phyloP scores from a whole-genome alignment of 2,329 filamentous ascomycete species.

The Pyrenochaeta sp. region DNA sequence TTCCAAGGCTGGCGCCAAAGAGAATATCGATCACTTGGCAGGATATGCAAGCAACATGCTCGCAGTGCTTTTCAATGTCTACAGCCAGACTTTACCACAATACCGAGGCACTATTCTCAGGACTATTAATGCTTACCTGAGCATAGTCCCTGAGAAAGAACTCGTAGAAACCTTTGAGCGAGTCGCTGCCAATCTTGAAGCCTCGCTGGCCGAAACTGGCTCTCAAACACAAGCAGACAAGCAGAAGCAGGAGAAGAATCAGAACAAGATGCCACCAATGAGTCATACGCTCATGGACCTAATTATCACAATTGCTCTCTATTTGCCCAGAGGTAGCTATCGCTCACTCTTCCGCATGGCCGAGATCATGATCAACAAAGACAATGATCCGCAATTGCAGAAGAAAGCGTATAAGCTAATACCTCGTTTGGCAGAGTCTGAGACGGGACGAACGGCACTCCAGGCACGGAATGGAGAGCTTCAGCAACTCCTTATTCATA shows the following conservation, averaged over 20 bases:
- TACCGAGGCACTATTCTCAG: slow-evolving; percentile 89
- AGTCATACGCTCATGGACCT: slow-evolving; percentile 96
- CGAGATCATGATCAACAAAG: slow-evolving; percentile 78
- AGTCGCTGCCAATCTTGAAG: slow-evolving; percentile 24
- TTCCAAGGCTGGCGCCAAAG: slow-evolving; percentile 74
- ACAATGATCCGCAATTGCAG: slow-evolving; percentile 88
- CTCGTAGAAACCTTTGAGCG: slow-evolving; percentile 18
- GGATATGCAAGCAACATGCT: slow-evolving; percentile 86
- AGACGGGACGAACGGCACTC: slow-evolving; percentile 77
- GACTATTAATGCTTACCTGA: slow-evolving; percentile 93
- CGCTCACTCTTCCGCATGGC: slow-evolving; percentile 86
- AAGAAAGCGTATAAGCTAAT: slow-evolving; percentile 99
- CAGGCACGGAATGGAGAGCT: slow-evolving; percentile 77
- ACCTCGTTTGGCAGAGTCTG: slow-evolving; percentile 83
- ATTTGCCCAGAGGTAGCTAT: slow-evolving; percentile 88
- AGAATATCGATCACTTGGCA: slow-evolving; percentile 83
- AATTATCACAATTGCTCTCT: slow-evolving; percentile 93
- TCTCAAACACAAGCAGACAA: slow-evolving; percentile 70
- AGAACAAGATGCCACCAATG: slow-evolving; percentile 85
- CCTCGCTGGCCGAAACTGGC: slow-evolving; percentile 46
- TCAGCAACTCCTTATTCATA: slow-evolving; percentile 79
- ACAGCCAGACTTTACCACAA: slow-evolving; percentile 93
- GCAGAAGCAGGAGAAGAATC: slow-evolving; percentile 66
- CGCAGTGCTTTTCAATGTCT: slow-evolving; percentile 98
- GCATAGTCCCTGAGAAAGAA: slow-evolving; percentile 73